phyloP scores from a whole-genome alignment of 345 rosid genomes.

The Balakata baccata region DNA sequence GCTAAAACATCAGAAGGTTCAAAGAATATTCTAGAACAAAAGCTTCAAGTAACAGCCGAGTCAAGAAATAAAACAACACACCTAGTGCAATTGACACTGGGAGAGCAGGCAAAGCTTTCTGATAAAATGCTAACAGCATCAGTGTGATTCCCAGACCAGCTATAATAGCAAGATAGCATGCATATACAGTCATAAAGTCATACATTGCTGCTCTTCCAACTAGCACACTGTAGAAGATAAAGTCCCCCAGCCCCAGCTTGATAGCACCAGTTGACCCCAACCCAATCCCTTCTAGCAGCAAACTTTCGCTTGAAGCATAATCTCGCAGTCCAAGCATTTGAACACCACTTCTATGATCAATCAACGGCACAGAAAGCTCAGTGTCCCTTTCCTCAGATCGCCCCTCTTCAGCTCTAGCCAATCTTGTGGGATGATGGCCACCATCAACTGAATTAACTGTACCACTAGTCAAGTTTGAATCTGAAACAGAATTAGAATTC shows the following conservation, averaged over 20 bases:
- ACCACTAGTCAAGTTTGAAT: slow-evolving; percentile 18
- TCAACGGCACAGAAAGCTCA: slow-evolving; percentile 61
- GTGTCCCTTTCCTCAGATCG: slow-evolving; percentile 32
- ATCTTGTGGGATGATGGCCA: slow-evolving; percentile 18
- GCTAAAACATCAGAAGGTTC: slow-evolving; percentile 80
- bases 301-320: slow-evolving; percentile 35
- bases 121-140: slow-evolving; percentile 76
- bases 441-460: slow-evolving; percentile 14
- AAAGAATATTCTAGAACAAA: slow-evolving; percentile 70
- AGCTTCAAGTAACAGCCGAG: slow-evolving; percentile 64
- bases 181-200: slow-evolving; percentile 90
- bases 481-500: slow-evolving; percentile 14
- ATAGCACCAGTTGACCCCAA: slow-evolving; percentile 88
- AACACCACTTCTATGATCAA: slow-evolving; percentile 39
- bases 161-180: slow-evolving; percentile 84
- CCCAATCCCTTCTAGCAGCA: slow-evolving; percentile 76
- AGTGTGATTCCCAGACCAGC: slow-evolving; percentile 91
- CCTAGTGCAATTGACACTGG: slow-evolving; percentile 82
- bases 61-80: slow-evolving; percentile 70
- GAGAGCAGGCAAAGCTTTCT: slow-evolving; percentile 89
- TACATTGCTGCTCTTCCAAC: slow-evolving; percentile 97
- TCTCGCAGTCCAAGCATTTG: slow-evolving; percentile 23
- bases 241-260: slow-evolving; percentile 90
- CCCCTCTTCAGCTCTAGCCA: slow-evolving; percentile 43
- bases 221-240: slow-evolving; percentile 88